These are phyloP conservation scores for Trichoderma atrobrunneum DNA, from an alignment of 2,329 filamentous ascomycete species.

Conservation along the genomic window DNA sequence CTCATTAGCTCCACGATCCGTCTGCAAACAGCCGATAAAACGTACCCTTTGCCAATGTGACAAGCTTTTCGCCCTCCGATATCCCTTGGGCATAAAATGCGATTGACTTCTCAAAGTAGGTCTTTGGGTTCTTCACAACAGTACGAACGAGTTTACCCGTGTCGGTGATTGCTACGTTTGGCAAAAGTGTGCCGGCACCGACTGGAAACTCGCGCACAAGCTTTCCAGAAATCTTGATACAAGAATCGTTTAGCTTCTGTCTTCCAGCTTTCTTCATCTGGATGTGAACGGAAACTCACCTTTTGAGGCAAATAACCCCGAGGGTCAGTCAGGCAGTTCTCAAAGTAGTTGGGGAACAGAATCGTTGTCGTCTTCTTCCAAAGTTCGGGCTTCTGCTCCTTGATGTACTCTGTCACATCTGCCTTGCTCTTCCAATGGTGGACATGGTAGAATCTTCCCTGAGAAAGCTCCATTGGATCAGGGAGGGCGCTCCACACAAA, in stretches of 20 bases:
- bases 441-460: background rate
- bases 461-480: background rate
- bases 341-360: background rate
- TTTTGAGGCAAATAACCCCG: background rate
- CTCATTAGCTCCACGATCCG: background rate
- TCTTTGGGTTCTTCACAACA: background rate
- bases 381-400: background rate
- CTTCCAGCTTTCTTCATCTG: background rate
- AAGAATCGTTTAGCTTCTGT: background rate
- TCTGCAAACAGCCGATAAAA: background rate
- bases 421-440: slow-evolving; percentile 6
- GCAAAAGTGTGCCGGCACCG: background rate
- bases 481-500: background rate
- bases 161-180: background rate
- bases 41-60: background rate
- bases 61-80: background rate
- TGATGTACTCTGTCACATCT: background rate
- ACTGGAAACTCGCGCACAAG: background rate
- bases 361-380: background rate
- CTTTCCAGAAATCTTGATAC: background rate
- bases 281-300: background rate
- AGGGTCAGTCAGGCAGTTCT: background rate
- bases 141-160: background rate
- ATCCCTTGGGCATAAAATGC: background rate
- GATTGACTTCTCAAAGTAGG: background rate